These are phyloP conservation scores for Phytophthora foliorum DNA, from an alignment of 352 stramenopile species.

Conservation along the genomic window DNA sequence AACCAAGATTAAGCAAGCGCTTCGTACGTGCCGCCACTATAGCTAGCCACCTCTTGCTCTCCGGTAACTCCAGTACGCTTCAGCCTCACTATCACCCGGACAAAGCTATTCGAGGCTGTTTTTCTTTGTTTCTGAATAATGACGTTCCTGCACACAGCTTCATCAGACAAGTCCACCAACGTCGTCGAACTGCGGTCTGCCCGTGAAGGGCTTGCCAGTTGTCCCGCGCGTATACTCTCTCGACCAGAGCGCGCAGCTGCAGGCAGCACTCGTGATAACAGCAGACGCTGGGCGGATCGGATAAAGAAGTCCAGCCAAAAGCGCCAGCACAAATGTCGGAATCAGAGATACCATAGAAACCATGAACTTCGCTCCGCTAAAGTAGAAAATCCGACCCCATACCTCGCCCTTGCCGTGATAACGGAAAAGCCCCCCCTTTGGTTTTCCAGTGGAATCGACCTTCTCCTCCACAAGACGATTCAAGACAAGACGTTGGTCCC, in stretches of 20 bases:
- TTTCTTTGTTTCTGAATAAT: slow-evolving; percentile 27
- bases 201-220: slow-evolving; percentile 58
- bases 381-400: slow-evolving; percentile 80
- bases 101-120: slow-evolving; percentile 15
- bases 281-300: slow-evolving; percentile 62
- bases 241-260: slow-evolving; percentile 63
- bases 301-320: slow-evolving; percentile 66
- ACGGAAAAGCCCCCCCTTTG: slow-evolving; percentile 55
- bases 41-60: slow-evolving; percentile 11
- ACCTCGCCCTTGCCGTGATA: slow-evolving; percentile 69
- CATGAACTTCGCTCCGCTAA: slow-evolving; percentile 68
- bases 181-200: slow-evolving; percentile 36
- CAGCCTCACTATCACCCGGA: slow-evolving; percentile 5
- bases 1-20: slow-evolving; percentile 24
- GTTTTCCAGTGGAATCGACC: slow-evolving; percentile 35
- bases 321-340: slow-evolving; percentile 58
- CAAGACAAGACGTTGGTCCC: slow-evolving; percentile 67
- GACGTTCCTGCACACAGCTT: slow-evolving; percentile 11
- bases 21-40: slow-evolving; percentile 10
- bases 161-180: slow-evolving; percentile 52
- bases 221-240: slow-evolving; percentile 74
- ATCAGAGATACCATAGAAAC: slow-evolving; percentile 69
- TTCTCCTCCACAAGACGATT: slow-evolving; percentile 59
- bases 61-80: slow-evolving; percentile 12
- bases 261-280: slow-evolving; percentile 52